phyloP scores from a whole-genome alignment of 2,329 filamentous ascomycete genomes.

The Paramyrothecium sp. region DNA sequence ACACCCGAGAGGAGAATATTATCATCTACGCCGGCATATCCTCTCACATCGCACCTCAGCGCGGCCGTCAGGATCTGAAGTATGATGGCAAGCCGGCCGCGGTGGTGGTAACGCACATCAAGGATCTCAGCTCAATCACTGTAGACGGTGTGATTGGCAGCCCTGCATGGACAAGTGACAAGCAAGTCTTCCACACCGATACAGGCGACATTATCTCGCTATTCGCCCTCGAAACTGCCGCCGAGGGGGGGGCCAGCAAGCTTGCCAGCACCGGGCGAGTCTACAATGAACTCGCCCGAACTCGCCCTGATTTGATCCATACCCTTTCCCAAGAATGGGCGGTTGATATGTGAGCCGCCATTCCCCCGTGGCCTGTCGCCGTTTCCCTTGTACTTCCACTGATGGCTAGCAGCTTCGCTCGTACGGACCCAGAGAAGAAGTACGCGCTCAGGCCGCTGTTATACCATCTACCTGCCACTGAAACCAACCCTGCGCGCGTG shows the following conservation, averaged over 20 bases:
- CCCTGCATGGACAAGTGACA: conserved; percentile 59
- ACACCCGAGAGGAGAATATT: conserved; percentile 54
- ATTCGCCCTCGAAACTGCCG: conserved; percentile 51
- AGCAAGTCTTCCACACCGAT: conserved; percentile 64
- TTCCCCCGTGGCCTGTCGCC: neutral
- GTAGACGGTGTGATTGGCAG: conserved; percentile 45
- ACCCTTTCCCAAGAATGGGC: conserved; percentile 52
- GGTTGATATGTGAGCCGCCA: conserved; percentile 35
- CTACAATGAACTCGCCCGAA: conserved; percentile 61
- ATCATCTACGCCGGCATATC: conserved; percentile 59
- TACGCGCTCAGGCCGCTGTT: conserved; percentile 52
- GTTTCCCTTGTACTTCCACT: neutral
- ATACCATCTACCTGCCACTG: conserved; percentile 51
- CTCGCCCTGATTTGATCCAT: conserved; percentile 57
- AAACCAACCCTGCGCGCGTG: conserved; percentile 46
- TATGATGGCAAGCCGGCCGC: conserved; percentile 43
- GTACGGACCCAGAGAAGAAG: conserved; percentile 30
- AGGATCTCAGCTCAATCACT: conserved; percentile 15
- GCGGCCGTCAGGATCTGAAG: conserved; percentile 50
- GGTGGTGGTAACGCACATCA: conserved; percentile 29
- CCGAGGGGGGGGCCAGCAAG: conserved; percentile 54
- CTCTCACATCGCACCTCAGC: conserved; percentile 51
- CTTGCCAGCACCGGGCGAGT: conserved; percentile 57
- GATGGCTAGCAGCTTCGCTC: conserved; percentile 45
- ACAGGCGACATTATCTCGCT: conserved; percentile 58